These are phyloP conservation scores for Backusella tuberculispora DNA, from an alignment of 192 early-diverging fungal species.

Conservation along the genomic window DNA sequence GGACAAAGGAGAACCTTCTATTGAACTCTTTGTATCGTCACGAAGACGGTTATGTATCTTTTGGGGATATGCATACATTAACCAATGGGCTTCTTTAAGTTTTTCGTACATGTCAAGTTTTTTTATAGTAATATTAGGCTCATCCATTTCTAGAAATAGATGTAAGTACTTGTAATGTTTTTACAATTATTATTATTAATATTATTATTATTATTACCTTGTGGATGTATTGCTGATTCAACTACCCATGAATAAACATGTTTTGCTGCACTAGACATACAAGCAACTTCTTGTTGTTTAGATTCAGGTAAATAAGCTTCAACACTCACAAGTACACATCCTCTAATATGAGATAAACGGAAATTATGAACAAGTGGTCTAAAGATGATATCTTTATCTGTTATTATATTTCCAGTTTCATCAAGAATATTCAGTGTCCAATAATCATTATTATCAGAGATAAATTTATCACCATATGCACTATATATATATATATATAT, in stretches of 20 bases:
- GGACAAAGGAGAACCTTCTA: neutral
- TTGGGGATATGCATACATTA: slow-evolving; percentile 25
- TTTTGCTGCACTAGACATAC: slow-evolving; percentile 77
- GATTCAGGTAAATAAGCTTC: slow-evolving; percentile 81
- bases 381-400: slow-evolving; percentile 48
- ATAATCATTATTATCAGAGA: slow-evolving; percentile 87
- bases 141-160: neutral
- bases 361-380: slow-evolving; percentile 69
- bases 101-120: neutral
- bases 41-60: slow-evolving; percentile 16
- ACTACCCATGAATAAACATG: slow-evolving; percentile 75
- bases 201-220: too few relatives aligned
- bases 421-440: slow-evolving; percentile 78
- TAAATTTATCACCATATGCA: slow-evolving; percentile 69
- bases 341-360: slow-evolving; percentile 71
- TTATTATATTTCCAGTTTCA: slow-evolving; percentile 49
- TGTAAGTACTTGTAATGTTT: neutral
- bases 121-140: neutral
- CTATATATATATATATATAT: slow-evolving; percentile 21
- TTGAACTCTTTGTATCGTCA: neutral
- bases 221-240: slow-evolving; percentile 43
- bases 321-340: slow-evolving; percentile 85
- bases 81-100: slow-evolving; percentile 18
- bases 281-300: slow-evolving; percentile 92
- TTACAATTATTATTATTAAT: too few relatives aligned